phyloP scores from a whole-genome alignment of 2,329 filamentous ascomycete species.

The Arthrobotrys pseudoclavata region DNA sequence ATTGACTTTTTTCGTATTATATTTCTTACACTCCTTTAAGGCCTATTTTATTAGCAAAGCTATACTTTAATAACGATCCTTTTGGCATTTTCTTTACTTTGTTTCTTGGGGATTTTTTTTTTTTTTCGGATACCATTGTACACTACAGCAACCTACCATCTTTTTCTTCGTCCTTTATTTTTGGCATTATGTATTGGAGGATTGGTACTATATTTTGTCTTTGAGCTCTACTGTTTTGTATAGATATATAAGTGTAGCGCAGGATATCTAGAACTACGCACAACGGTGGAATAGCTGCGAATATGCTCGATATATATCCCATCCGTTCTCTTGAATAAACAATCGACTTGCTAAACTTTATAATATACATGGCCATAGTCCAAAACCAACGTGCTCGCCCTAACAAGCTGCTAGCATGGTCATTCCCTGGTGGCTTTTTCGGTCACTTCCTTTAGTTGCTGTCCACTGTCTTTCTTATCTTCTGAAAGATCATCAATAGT shows the following conservation, averaged over 20 bases:
- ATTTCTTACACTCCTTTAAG: conserved; percentile 26
- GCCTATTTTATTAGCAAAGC: conserved; percentile 16
- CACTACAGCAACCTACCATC: conserved; percentile 21
- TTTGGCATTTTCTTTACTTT: conserved; percentile 15
- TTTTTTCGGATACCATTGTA: conserved; percentile 55
- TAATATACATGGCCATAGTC: neutral
- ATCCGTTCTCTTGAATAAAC: neutral
- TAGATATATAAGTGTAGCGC: conserved; percentile 33
- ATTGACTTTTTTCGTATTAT: neutral
- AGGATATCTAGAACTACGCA: conserved; percentile 3
- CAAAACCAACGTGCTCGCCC: neutral
- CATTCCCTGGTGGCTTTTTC: neutral
- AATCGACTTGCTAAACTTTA: neutral
- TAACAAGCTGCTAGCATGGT: neutral
- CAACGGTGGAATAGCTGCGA: conserved; percentile 1
- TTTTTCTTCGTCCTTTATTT: neutral
- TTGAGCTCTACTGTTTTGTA: conserved; percentile 11
- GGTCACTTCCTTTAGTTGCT: neutral
- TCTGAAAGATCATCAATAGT: neutral
- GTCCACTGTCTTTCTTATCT: neutral
- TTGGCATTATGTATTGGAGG: conserved; percentile 43
- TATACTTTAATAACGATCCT: conserved; percentile 37
- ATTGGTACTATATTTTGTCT: conserved; percentile 21
- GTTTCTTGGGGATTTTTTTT: conserved; percentile 3
- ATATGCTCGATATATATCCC: conserved; percentile 7